These are phyloP conservation scores for Corynespora cassiicola DNA, from an alignment of 2,329 filamentous ascomycete genomes.

Conservation along the genomic window DNA sequence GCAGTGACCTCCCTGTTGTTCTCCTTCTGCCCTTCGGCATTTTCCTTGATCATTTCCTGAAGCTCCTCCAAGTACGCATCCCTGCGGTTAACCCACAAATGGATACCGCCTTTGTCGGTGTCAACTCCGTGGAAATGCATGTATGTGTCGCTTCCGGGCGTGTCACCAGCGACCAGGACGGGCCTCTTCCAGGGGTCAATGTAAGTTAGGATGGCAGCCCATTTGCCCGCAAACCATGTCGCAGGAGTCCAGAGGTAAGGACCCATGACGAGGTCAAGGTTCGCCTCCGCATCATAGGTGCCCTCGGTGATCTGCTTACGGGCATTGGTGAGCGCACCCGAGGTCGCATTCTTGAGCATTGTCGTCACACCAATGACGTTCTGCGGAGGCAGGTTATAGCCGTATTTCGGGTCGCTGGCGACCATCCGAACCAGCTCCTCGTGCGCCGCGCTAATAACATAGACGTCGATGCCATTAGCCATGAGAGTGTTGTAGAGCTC, in stretches of 20 bases:
- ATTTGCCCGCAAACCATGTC: slow-evolving; percentile 39
- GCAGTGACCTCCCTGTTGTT: slow-evolving; percentile 35
- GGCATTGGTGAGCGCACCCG: slow-evolving; percentile 32
- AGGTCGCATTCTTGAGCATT: slow-evolving; percentile 32
- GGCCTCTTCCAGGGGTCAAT: slow-evolving; percentile 40
- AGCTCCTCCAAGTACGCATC: slow-evolving; percentile 25
- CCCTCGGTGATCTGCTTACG: slow-evolving; percentile 33
- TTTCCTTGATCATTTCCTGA: slow-evolving; percentile 28
- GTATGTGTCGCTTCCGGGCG: slow-evolving; percentile 37
- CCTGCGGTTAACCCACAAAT: slow-evolving; percentile 36
- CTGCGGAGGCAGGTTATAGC: slow-evolving; percentile 36
- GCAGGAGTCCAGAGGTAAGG: slow-evolving; percentile 38
- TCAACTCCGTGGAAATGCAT: slow-evolving; percentile 41
- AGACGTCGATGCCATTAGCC: slow-evolving; percentile 36
- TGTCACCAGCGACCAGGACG: slow-evolving; percentile 33
- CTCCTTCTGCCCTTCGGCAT: slow-evolving; percentile 28
- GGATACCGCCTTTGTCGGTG: slow-evolving; percentile 32
- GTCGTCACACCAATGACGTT: slow-evolving; percentile 41
- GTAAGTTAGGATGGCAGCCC: slow-evolving; percentile 38
- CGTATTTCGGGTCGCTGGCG: slow-evolving; percentile 38
- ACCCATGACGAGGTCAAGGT: slow-evolving; percentile 31
- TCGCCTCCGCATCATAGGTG: slow-evolving; percentile 29
- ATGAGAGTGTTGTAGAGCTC: slow-evolving; percentile 38
- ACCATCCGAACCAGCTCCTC: slow-evolving; percentile 42
- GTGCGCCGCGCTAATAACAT: slow-evolving; percentile 35